Evolutionary conservation across 2,329 filamentous ascomycete species (phyloP).

Genomic region (Bipolaris bicolor): DNA sequence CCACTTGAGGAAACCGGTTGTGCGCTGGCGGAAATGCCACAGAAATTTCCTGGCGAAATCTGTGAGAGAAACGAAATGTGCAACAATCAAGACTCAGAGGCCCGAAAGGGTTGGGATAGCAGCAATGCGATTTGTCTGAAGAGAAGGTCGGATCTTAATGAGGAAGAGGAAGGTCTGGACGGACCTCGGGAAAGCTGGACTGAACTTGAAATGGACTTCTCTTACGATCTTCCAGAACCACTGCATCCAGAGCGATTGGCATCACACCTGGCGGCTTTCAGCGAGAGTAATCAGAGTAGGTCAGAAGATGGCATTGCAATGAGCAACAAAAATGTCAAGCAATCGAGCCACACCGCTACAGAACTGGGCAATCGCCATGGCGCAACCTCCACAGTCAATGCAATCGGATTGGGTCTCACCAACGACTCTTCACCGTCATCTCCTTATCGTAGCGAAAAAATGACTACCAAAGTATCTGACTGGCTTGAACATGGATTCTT

Average conservation of each 20-base stretch:
- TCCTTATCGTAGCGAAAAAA: not conserved
- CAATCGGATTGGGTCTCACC: not conserved
- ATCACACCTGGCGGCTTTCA: not conserved
- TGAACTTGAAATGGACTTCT: not conserved
- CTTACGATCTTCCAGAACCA: not conserved
- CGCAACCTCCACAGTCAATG: not conserved
- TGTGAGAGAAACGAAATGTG: not conserved
- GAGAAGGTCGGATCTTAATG: not conserved
- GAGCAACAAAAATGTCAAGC: not conserved
- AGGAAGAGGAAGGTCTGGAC: not conserved
- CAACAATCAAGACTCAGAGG: not conserved
- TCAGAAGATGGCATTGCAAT: not conserved
- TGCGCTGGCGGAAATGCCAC: slow-evolving; percentile 4
- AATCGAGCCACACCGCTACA: not conserved
- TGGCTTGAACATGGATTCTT: slow-evolving; percentile 10
- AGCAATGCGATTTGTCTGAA: not conserved
- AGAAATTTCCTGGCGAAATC: not conserved
- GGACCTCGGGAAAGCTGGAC: not conserved
- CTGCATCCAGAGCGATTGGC: not conserved
- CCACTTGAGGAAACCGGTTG: slow-evolving; percentile 6
- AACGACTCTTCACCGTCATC: not conserved
- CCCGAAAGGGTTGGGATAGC: not conserved
- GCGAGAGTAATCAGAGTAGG: no score
- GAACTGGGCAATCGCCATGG: not conserved
- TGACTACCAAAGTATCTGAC: slow-evolving; percentile 3